Base-by-base conservation (phyloP, 164 flowering plant genomes). In the Piper betle region DNA sequence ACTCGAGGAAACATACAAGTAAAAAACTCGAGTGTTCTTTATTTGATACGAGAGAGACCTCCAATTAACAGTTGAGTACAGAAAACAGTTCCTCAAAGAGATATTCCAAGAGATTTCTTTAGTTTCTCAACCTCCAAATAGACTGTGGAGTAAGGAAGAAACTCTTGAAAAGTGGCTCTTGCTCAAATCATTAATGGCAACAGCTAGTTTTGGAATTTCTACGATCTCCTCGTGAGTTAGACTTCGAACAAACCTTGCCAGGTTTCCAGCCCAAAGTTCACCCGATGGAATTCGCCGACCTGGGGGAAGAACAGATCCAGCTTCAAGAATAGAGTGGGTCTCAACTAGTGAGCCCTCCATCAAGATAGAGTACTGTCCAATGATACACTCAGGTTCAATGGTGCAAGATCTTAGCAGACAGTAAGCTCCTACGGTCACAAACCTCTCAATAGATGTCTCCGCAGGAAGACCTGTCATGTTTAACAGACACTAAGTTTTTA, bases 291-390 rank as follows among this genome's bases (percentile, higher is more conserved):
- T 90, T 65, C 96, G 80, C 68, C 97, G 72, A 13, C 97, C 99
- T 17, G 99, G 99, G 42, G 97, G 96, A 62, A 93, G 75, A 11
- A 93, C 95, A 9, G 96, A 86, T 19, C 97, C 96, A 50, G 99
- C 96, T 79, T 90, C 99, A 55, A 93, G 85, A 65, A 90, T 90
- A 0, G 98, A 79, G 50, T 86, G 94, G 60, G 94, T 90, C 80
- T 93, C 98, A 55, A 89, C 87, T 76, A 89, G 71, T 5, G 98
- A 89, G 61, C 97, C 97, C 80, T 93, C 98, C 98, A 93, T 89
- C 2, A 90, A 88, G 55, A 90, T 84, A 17, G 97, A 93, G 59
- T 79, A 88, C 79, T 93, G 98, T 55, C 97, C 98, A 39, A 89
- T 78, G 56, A 93, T 87, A 79, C 98, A 93, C 71, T 93, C 97